These are phyloP conservation scores for Leptographium lundbergii DNA, from an alignment of 2,329 filamentous ascomycete genomes.

Conservation along the genomic window DNA sequence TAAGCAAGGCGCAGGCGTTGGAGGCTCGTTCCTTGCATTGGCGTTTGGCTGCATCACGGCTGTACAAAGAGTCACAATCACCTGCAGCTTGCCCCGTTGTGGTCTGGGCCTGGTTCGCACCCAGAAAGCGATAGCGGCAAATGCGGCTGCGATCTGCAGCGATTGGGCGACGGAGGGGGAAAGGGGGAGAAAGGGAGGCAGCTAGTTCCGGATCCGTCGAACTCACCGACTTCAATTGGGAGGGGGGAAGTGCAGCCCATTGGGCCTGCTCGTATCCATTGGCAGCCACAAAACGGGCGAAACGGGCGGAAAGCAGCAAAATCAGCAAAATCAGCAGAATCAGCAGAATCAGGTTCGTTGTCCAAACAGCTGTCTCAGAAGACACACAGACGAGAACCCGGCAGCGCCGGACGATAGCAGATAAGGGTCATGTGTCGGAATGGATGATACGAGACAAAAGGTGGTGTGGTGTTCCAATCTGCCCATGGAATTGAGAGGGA, in stretches of 20 bases:
- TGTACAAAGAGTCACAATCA: not conserved
- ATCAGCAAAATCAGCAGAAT: no score
- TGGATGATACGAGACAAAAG: not conserved
- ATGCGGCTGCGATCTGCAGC: not conserved
- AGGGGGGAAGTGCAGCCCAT: not conserved
- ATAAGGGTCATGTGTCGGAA: conserved; percentile 1
- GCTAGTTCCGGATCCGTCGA: not conserved
- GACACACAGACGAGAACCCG: not conserved
- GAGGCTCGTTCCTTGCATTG: not conserved
- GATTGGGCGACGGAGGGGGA: not conserved
- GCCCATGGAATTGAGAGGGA: not conserved
- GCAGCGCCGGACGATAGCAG: not conserved
- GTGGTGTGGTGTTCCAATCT: conserved; percentile 1
- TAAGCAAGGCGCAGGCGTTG: not conserved
- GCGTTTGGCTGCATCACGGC: not conserved
- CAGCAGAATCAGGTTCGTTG: no score
- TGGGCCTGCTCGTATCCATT: not conserved
- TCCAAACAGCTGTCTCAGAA: not conserved
- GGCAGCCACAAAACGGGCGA: not conserved
- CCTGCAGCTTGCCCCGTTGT: not conserved
- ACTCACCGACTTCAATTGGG: not conserved
- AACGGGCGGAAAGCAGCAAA: no score
- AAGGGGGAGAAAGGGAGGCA: not conserved
- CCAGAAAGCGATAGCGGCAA: not conserved
- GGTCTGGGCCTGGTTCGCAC: no score